Evolutionary conservation across 225 moss, liverwort and hornwort genomes (phyloP).

Genomic region (Polytrichum commune): DNA sequence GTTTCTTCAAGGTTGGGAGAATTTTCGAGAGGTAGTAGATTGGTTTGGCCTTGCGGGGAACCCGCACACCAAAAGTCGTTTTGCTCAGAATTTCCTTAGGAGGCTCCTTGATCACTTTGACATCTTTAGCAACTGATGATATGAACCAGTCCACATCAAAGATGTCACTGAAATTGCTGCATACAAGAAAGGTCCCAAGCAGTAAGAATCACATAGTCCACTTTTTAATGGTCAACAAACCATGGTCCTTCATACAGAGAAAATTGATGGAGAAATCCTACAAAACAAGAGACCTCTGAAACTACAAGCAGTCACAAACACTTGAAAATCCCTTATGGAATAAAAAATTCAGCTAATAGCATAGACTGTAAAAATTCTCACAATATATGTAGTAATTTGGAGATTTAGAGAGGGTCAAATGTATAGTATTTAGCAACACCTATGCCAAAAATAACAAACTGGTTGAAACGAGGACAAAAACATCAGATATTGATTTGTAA

Average conservation of each 20-base stretch:
- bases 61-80: conserved; percentile 27
- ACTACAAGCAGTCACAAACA: no score
- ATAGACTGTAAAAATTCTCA: no score
- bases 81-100: conserved; percentile 13
- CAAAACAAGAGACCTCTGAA: neutral
- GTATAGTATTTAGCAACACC: neutral
- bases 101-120: conserved; percentile 54
- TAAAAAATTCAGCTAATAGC: no score
- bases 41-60: conserved; percentile 67
- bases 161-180: conserved; percentile 83
- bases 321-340: no score
- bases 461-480: neutral
- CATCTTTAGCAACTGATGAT: conserved; percentile 55
- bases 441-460: neutral
- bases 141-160: conserved; percentile 83
- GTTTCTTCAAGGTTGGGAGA: conserved; percentile 26
- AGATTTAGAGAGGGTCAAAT: no score
- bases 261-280: neutral
- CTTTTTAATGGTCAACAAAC: no score
- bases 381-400: no score
- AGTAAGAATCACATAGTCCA: no score
- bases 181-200: neutral
- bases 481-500: no score
- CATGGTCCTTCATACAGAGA: no score
- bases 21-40: conserved; percentile 39